Base-by-base conservation (phyloP, 164 flowering plant species). In the Vitis cinerea region DNA sequence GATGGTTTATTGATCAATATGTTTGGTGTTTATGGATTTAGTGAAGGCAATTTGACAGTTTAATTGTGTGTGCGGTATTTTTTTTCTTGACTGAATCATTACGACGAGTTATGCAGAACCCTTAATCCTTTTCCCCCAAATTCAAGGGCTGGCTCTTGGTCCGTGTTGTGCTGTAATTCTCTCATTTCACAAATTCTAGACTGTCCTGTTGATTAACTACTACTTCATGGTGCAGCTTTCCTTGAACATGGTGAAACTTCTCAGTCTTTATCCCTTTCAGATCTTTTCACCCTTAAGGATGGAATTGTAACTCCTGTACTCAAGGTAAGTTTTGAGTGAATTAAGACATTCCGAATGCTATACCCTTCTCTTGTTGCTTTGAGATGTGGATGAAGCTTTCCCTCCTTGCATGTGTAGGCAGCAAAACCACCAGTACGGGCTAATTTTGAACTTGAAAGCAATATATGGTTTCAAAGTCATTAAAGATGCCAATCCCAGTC, bases 361-460 rank as follows among this genome's bases (percentile, higher is more conserved):
- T 30, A 51, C 2, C 13, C 52, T 48, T 14, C 30, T 23, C 9
- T 60, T 60, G 59, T 51, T 61, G 17, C 47, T 7, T 49, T n/a
- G 48, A 51, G 60, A 52, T 37, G 55, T 29, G 53, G 61, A 29
- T 65, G 61, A 63, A 57, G 14, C 15, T 13, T 50, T 27, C 14
- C 60, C 27, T 69, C 37, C 11, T 65, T 71, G 52, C 63, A 9
- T 66, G 44, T 77, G 72, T 71, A 93, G 98, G 88, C 85, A 61
- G 97, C 94, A 19, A 75, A 84, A 75, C 99, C 99, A 65, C 95
- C 98, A 17, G 98, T 95, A 29, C 89, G 97, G 63, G 99, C 99
- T 12, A 93, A 81, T 83, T 87, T 78, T 17, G 17, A 17, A 17
- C 17, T 17, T 17, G 17, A 17, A 17, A 17, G 17, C 17, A 17